Evolutionary conservation across 2,329 filamentous ascomycete species (phyloP).

Genomic region (Nemania sp.): DNA sequence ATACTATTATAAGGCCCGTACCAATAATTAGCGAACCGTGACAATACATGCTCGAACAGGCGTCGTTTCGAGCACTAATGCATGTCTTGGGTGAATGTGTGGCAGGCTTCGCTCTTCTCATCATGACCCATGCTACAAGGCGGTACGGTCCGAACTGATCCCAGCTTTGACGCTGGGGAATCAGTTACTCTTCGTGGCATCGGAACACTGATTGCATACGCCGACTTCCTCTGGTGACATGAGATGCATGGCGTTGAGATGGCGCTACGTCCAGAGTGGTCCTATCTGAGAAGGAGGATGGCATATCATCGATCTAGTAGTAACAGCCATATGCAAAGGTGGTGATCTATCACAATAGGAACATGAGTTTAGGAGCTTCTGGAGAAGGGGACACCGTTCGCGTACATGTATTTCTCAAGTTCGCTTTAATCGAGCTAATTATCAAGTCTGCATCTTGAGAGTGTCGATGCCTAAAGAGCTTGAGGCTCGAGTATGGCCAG

Average conservation of each 20-base stretch:
- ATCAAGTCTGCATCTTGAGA: too few species aligned
- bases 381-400: too few species aligned
- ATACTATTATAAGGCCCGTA: not conserved
- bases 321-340: not conserved
- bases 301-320: not conserved
- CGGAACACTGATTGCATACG: not conserved
- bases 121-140: not conserved
- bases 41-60: not conserved
- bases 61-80: not conserved
- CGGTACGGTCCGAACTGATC: not conserved
- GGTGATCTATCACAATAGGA: not conserved
- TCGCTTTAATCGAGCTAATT: too few species aligned
- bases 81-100: not conserved
- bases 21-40: not conserved
- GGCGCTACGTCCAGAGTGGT: not conserved
- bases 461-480: too few species aligned
- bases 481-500: too few species aligned
- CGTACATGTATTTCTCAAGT: too few species aligned
- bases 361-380: not conserved
- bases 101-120: not conserved
- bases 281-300: not conserved
- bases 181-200: not conserved
- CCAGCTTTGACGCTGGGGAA: slow-evolving; percentile 3
- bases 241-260: not conserved
- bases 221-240: not conserved